A percentile compares a stretch with the other conserved stretches of the same genome.
Evolutionary conservation across 2,329 filamentous ascomycete species (phyloP).

Genomic region (Neurospora crassa): DNA sequence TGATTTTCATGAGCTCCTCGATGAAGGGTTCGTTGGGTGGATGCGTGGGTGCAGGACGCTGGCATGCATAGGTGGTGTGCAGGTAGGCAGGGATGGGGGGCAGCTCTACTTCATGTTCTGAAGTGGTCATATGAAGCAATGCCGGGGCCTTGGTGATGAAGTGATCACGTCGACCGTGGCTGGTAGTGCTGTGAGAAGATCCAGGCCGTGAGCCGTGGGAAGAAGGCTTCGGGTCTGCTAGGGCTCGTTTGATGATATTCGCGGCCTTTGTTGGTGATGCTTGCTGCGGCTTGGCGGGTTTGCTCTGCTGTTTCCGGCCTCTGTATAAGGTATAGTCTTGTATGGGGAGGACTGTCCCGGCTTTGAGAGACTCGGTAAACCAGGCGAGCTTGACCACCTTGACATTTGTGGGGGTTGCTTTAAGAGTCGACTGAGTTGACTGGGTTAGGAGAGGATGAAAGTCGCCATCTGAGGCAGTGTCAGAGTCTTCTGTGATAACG

Average conservation of each 20-base stretch:
- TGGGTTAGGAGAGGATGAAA: conserved; percentile 1
- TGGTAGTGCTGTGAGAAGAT: conserved; percentile 11
- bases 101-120: conserved; percentile 60
- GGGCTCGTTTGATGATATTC: conserved; percentile 24
- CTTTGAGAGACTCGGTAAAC: conserved; percentile 43
- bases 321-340: conserved; percentile 45
- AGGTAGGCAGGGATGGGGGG: conserved; percentile 61
- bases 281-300: conserved; percentile 4
- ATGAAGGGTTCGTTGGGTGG: conserved; percentile 71
- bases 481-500: conserved; percentile 12
- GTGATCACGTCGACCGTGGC: conserved; percentile 10
- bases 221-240: conserved; percentile 12
- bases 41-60: conserved; percentile 61
- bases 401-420: conserved; percentile 11
- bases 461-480: conserved; percentile 20
- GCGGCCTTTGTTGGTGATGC: conserved; percentile 12
- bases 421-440: not conserved
- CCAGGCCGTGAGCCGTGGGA: conserved; percentile 4
- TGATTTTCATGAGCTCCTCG: conserved; percentile 62
- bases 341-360: conserved; percentile 35
- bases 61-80: conserved; percentile 64
- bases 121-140: conserved; percentile 62
- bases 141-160: conserved; percentile 15
- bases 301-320: conserved; percentile 27
- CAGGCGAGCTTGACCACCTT: conserved; percentile 50